Base-by-base conservation (phyloP, 768 basidiomycete species). In the Termitomyces sp. region DNA sequence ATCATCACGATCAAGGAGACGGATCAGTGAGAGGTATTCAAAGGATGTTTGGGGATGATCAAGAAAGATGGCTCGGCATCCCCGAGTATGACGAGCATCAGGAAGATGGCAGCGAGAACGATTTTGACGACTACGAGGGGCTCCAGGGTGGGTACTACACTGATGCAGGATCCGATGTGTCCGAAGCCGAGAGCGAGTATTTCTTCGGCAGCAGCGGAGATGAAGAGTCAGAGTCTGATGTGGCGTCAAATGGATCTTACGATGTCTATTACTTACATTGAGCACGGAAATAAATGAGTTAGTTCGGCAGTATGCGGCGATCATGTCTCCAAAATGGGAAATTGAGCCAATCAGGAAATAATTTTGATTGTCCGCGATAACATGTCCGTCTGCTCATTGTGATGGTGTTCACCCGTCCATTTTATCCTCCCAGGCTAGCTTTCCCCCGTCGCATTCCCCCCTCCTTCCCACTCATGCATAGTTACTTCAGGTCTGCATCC, bases 401-500 rank as follows among this genome's bases (percentile, higher is more conserved):
- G 54, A 59, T 63, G 54, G 56, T 63, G 63, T 54, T 52, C 58
- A 19, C 25, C 40, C 51, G 46, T 52, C 45, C 41, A 37, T 56
- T 58, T 57, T 43, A 57, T 39, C 56, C 54, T 19, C 32, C 55
- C 43, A 60, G 60, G 61, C 58, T 21, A 49, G 40, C 34, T 40
- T 17, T 47, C 30, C 39, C 40, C 35, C 49, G 37, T 28, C 10
- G 12, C 19, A 4, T 52, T n/a, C 5, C 25, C 56, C 41, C 41
- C 25, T 34, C 39, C 56, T 14, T 34, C 41, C 35, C 53, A 34
- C 34, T 46, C 19, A 65, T 65, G 64, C 57, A 43, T 32, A 27
- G 56, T n/a, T 67, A 65, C 52, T 56, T 61, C 44, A 71, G 68
- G 64, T 63, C 64, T 30, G 66, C 67, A 23, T 66, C 70, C 25